Conservation (phyloP, 2,329 filamentous ascomycete genomes). For the Neoascochyta sp. region DNA sequence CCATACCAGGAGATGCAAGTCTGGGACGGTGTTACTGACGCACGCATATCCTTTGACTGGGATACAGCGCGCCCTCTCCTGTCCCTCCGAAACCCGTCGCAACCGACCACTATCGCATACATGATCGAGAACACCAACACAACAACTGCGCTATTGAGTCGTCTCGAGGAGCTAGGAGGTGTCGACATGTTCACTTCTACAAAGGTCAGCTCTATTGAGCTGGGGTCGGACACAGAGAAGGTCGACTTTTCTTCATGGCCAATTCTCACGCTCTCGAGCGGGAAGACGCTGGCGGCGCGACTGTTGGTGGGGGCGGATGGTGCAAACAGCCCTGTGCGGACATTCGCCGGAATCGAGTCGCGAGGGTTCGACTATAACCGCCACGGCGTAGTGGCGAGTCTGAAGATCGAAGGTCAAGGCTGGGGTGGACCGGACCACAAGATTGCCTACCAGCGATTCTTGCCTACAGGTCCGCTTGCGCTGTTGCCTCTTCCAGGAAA, state of each 20-base stretch:
- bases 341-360: conserved; percentile 80
- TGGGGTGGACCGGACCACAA: conserved; percentile 49
- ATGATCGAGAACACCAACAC: conserved; percentile 96
- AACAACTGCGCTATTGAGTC: conserved; percentile 69
- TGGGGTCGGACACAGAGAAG: conserved; percentile 64
- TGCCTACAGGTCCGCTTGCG: conserved; percentile 87
- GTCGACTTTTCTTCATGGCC: conserved; percentile 85
- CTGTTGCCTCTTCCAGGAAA: conserved; percentile 85
- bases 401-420: conserved; percentile 61
- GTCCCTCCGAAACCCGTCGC: conserved; percentile 40
- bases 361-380: conserved; percentile 91
- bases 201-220: conserved; percentile 72
- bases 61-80: conserved; percentile 41
- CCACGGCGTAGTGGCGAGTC: conserved; percentile 86
- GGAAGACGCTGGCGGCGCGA: conserved; percentile 68
- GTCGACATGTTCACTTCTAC: conserved; percentile 72
- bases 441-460: conserved; percentile 90
- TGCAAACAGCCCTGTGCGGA: conserved; percentile 86
- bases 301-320: conserved; percentile 91
- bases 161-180: conserved; percentile 64
- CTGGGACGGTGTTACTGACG: conserved; percentile 90
- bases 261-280: conserved; percentile 68
- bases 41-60: conserved; percentile 87
- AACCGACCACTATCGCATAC: conserved; percentile 70
- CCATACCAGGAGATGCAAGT: conserved; percentile 96